Evolutionary conservation across 768 basidiomycete species (phyloP).

Genomic region (Tricholoma sp.): DNA sequence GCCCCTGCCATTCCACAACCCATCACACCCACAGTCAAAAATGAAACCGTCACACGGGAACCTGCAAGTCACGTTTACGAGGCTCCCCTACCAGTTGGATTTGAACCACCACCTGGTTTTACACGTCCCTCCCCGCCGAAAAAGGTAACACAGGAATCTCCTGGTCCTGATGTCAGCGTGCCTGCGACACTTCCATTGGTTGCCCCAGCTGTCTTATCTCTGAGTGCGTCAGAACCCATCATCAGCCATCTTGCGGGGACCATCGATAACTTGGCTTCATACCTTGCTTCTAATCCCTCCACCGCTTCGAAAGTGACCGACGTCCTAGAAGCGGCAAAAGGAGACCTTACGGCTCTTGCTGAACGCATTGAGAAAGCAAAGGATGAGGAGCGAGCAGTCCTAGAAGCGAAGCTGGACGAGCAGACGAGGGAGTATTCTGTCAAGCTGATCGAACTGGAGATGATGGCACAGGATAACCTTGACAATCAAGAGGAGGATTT

Average conservation of each 20-base stretch:
- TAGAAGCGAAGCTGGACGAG: constrained; percentile 67
- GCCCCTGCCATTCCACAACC: constrained; percentile 14
- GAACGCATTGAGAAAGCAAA: constrained; percentile 73
- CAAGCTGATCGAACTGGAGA: constrained; percentile 77
- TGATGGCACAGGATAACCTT: constrained; percentile 81
- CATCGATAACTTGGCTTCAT: constrained; percentile 87
- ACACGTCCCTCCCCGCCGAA: constrained; percentile 54
- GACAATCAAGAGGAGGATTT: constrained; percentile 85
- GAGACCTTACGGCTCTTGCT: constrained; percentile 74
- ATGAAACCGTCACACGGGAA: neutral
- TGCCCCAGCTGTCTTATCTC: constrained; percentile 71
- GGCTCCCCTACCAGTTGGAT: constrained; percentile 82
- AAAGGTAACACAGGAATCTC: constrained; percentile 22
- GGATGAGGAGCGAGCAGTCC: constrained; percentile 67
- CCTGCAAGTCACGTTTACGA: constrained; percentile 44
- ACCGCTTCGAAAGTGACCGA: constrained; percentile 63
- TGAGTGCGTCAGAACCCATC: constrained; percentile 80
- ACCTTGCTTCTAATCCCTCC: constrained; percentile 68
- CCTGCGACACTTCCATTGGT: constrained; percentile 64
- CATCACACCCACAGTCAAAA: constrained; percentile 2
- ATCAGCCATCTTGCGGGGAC: constrained; percentile 88
- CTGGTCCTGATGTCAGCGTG: constrained; percentile 16
- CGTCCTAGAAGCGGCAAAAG: constrained; percentile 76
- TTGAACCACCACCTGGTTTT: constrained; percentile 91
- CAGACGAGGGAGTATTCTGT: constrained; percentile 80